These are phyloP conservation scores for Leccinum ochraceum DNA, from an alignment of 768 basidiomycete genomes.

Conservation along the genomic window DNA sequence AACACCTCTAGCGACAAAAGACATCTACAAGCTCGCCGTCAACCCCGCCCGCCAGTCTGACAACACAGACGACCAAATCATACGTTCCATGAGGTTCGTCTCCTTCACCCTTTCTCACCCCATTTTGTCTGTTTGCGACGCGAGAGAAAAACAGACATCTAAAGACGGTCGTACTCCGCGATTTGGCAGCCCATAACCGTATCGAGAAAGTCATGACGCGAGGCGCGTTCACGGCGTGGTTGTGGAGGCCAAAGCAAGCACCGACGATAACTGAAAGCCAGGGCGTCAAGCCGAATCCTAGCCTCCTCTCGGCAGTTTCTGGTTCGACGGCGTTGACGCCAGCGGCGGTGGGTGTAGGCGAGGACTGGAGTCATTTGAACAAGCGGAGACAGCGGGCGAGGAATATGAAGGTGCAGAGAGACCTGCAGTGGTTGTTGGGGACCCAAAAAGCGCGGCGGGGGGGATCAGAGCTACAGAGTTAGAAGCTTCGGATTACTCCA, in stretches of 20 bases:
- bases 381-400: conserved; percentile 51
- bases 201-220: conserved; percentile 44
- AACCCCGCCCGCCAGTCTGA: conserved; percentile 5
- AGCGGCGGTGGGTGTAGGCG: conserved; percentile 34
- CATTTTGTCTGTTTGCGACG: not conserved
- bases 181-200: conserved; percentile 42
- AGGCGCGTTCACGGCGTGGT: conserved; percentile 38
- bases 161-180: conserved; percentile 51
- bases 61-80: conserved; percentile 41
- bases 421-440: conserved; percentile 41
- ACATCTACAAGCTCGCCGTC: conserved; percentile 27
- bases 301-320: not conserved
- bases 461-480: not conserved
- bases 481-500: not conserved
- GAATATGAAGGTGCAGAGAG: conserved; percentile 44
- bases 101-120: not conserved
- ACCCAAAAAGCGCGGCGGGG: conserved; percentile 28
- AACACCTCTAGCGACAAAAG: conserved; percentile 27
- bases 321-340: conserved; percentile 18
- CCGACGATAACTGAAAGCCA: not conserved
- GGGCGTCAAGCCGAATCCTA: not conserved
- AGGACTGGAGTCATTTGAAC: conserved; percentile 59
- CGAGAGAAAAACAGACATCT: conserved; percentile 44
- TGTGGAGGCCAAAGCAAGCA: conserved; percentile 36
- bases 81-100: conserved; percentile 56